Conservation (phyloP, 768 basidiomycete species). For the Coprinopsis marcescibilis region DNA sequence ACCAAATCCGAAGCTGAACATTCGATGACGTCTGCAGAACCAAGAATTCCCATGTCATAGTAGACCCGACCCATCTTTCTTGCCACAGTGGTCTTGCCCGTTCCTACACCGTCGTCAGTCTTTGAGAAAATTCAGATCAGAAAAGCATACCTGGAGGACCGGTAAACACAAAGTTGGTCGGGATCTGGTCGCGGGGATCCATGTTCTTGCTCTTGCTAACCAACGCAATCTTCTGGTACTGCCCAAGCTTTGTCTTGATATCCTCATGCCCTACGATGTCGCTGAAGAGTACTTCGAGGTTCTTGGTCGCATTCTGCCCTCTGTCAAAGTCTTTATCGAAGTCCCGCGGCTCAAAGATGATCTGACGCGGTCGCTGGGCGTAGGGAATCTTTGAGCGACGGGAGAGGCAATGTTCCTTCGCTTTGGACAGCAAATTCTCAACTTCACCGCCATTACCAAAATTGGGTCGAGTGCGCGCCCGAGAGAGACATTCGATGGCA, state of each 20-base stretch:
- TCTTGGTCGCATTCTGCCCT: constrained; percentile 36
- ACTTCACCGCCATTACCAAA: constrained; percentile 65
- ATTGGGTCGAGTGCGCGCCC: constrained; percentile 44
- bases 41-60: constrained; percentile 52
- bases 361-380: constrained; percentile 24
- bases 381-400: constrained; percentile 25
- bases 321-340: constrained; percentile 63
- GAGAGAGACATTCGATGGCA: constrained; percentile 43
- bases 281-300: constrained; percentile 52
- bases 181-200: constrained; percentile 47
- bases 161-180: constrained; percentile 68
- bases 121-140: not conserved
- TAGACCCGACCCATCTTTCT: constrained; percentile 55
- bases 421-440: constrained; percentile 49
- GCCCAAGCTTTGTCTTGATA: constrained; percentile 41
- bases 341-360: constrained; percentile 53
- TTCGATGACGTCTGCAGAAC: constrained; percentile 47
- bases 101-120: constrained; percentile 32
- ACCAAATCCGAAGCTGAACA: constrained; percentile 68
- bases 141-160: constrained; percentile 55
- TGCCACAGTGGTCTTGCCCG: constrained; percentile 56
- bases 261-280: constrained; percentile 59
- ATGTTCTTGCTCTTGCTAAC: constrained; percentile 34
- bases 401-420: constrained; percentile 42
- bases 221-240: constrained; percentile 46